These are phyloP conservation scores for Mimosa bimucronata DNA, from an alignment of 306 rosid species.

Conservation along the genomic window DNA sequence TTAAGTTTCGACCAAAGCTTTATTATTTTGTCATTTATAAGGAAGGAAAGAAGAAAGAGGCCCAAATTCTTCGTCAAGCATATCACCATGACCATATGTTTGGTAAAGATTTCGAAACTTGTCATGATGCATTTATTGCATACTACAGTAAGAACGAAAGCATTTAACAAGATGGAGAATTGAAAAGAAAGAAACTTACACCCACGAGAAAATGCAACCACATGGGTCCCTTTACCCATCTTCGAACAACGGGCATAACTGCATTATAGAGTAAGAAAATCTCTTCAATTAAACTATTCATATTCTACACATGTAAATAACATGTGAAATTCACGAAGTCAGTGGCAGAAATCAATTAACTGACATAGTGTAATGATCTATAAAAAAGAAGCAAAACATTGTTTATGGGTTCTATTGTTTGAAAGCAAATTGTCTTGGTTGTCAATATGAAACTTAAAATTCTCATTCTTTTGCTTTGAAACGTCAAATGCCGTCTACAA, in stretches of 20 bases:
- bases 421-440: background rate
- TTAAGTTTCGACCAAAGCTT: background rate
- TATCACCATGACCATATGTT: conserved; percentile 1
- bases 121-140: no score
- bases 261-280: conserved; percentile 41
- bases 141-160: background rate
- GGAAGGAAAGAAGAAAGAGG: conserved; percentile 24
- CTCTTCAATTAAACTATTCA: conserved; percentile 1
- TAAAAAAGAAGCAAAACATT: background rate
- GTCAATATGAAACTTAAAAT: conserved; percentile 13
- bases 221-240: conserved; percentile 82
- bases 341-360: background rate
- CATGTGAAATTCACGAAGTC: background rate
- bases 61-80: background rate
- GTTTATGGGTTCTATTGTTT: background rate
- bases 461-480: conserved; percentile 33
- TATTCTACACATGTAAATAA: background rate
- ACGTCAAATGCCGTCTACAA: background rate
- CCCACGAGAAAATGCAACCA: conserved; percentile 93
- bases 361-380: background rate
- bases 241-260: conserved; percentile 86
- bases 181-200: conserved; percentile 54
- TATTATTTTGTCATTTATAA: conserved; percentile 1
- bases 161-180: background rate
- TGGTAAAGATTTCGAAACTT: conserved; percentile 13